Evolutionary conservation across 352 stramenopile genomes (phyloP).

Genomic region (Aphanomyces cochlioides): DNA sequence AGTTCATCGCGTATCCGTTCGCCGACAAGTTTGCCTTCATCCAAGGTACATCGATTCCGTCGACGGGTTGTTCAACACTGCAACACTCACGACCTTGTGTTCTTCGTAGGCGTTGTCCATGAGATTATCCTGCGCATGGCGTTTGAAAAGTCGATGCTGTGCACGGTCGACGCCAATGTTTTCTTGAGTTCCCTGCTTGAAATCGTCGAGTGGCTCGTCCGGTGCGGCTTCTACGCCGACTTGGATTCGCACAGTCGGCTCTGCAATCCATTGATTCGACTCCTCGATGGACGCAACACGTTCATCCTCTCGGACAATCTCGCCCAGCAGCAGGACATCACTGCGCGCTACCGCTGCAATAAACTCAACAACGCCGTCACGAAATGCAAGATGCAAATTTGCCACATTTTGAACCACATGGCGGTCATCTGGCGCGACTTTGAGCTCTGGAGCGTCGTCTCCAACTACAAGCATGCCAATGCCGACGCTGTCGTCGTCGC

Average conservation of each 20-base stretch:
- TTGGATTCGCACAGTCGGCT: slow-evolving; percentile 20
- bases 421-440: slow-evolving; percentile 28
- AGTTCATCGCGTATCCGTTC: slow-evolving; percentile 30
- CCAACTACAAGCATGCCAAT: slow-evolving; percentile 25
- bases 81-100: not conserved
- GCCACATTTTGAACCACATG: slow-evolving; percentile 18
- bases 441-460: slow-evolving; percentile 16
- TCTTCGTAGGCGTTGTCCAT: slow-evolving; percentile 21
- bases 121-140: slow-evolving; percentile 24
- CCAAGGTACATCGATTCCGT: slow-evolving; percentile 13
- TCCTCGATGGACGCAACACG: slow-evolving; percentile 27
- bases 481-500: not conserved
- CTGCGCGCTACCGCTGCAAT: slow-evolving; percentile 21
- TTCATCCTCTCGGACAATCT: slow-evolving; percentile 7
- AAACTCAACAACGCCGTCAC: slow-evolving; percentile 21
- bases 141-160: slow-evolving; percentile 19
- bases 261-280: not conserved
- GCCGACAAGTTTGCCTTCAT: slow-evolving; percentile 31
- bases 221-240: slow-evolving; percentile 27
- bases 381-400: slow-evolving; percentile 29
- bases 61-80: not conserved
- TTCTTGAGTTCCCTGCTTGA: slow-evolving; percentile 24
- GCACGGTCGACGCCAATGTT: slow-evolving; percentile 24
- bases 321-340: not conserved
- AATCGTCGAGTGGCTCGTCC: slow-evolving; percentile 24